These are phyloP conservation scores for Hymenoscyphus scutula DNA, from an alignment of 2,329 filamentous ascomycete genomes.

Conservation along the genomic window DNA sequence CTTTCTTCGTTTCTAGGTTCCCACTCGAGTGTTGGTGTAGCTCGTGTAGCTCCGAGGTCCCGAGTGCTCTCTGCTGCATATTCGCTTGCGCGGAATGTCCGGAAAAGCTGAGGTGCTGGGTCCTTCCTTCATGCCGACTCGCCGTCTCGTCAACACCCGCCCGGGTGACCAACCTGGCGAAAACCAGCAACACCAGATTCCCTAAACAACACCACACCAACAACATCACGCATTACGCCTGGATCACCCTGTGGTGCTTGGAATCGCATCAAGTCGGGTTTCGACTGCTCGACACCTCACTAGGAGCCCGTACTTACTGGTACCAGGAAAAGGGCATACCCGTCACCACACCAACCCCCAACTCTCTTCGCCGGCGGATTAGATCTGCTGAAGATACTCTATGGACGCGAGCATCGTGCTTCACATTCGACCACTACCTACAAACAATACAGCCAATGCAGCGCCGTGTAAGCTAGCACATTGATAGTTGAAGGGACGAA, in stretches of 20 bases:
- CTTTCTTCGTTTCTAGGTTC: too few species aligned
- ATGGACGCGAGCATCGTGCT: neutral
- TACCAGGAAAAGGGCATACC: too few species aligned
- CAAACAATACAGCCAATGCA: neutral
- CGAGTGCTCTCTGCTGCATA: constrained; percentile 1
- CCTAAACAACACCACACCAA: neutral
- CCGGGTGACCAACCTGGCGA: too few species aligned
- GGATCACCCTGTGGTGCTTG: neutral
- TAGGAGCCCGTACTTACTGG: too few species aligned
- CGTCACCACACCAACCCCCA: too few species aligned
- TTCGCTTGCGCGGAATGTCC: constrained; percentile 5
- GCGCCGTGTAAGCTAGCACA: too few species aligned
- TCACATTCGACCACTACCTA: too few species aligned
- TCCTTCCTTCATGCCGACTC: constrained; percentile 13
- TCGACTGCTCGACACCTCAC: neutral
- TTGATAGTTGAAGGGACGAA: too few species aligned
- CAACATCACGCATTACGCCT: neutral
- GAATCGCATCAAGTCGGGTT: neutral
- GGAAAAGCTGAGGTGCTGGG: too few species aligned
- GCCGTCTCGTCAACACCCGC: constrained; percentile 7
- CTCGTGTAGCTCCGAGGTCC: too few species aligned
- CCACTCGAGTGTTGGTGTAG: too few species aligned
- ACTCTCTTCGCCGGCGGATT: neutral
- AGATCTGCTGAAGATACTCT: neutral
- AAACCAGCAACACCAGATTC: neutral